These are phyloP conservation scores for Cladosporium halotolerans DNA, from an alignment of 2,329 filamentous ascomycete genomes.

Conservation along the genomic window DNA sequence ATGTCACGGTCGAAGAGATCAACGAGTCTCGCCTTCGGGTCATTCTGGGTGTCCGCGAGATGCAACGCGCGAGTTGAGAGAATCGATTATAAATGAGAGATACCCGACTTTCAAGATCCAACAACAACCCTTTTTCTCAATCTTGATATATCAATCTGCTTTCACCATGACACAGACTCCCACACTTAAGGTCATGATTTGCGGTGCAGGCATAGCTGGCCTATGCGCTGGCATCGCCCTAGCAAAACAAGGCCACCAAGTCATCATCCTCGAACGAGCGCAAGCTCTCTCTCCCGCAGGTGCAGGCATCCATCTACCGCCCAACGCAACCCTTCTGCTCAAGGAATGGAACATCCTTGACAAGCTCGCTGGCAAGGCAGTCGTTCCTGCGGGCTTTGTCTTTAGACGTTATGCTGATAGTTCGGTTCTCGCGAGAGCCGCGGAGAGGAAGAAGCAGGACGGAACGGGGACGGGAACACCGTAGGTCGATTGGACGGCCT, in stretches of 20 bases:
- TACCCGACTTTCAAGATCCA: too few relatives aligned
- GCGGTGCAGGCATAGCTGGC: constrained; percentile 51
- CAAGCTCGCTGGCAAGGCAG: constrained; percentile 4
- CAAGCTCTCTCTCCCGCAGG: constrained; percentile 9
- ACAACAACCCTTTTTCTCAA: too few relatives aligned
- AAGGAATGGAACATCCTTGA: constrained; percentile 10
- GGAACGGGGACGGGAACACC: too few relatives aligned
- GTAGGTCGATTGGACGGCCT: too few relatives aligned
- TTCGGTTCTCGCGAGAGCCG: neutral
- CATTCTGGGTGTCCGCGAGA: too few relatives aligned
- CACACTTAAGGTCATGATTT: constrained; percentile 38
- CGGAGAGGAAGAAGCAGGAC: neutral
- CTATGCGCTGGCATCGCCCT: constrained; percentile 36
- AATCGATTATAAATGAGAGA: too few relatives aligned
- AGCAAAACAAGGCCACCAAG: constrained; percentile 3
- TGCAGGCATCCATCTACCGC: constrained; percentile 12
- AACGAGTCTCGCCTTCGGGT: too few relatives aligned
- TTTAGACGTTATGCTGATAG: constrained; percentile 4
- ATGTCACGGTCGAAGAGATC: too few relatives aligned
- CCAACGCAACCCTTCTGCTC: constrained; percentile 15
- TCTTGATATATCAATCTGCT: too few relatives aligned
- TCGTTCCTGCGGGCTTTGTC: neutral
- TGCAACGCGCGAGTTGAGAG: too few relatives aligned
- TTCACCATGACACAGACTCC: neutral
- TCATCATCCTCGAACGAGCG: constrained; percentile 3